These are phyloP conservation scores for Leccinum fallax DNA, from an alignment of 1,284 basidiomycete genomes.

Conservation along the genomic window DNA sequence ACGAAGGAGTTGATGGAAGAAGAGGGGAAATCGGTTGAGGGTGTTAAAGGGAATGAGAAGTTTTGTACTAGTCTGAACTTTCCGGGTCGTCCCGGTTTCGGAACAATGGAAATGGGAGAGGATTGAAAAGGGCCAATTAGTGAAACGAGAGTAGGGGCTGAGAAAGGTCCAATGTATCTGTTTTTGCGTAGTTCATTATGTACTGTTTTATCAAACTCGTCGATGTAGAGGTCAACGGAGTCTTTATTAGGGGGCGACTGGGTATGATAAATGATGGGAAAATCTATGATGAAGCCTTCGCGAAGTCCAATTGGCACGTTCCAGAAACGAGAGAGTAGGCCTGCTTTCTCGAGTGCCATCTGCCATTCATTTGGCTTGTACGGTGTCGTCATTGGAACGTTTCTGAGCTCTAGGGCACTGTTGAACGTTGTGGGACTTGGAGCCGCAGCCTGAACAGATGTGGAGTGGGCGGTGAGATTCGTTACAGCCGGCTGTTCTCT, in stretches of 20 bases:
- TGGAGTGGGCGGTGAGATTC: neutral
- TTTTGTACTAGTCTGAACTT: neutral
- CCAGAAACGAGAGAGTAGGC: too few species aligned
- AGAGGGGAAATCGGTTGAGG: neutral
- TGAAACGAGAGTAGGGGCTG: too few species aligned
- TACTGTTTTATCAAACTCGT: neutral
- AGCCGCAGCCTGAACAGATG: neutral
- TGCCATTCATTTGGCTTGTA: neutral
- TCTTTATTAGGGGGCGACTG: neutral
- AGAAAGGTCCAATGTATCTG: neutral
- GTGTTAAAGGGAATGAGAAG: neutral
- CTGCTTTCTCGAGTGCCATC: neutral
- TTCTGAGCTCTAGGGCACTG: neutral
- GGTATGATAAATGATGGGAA: neutral
- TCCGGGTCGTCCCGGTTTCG: neutral
- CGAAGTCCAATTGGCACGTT: neutral
- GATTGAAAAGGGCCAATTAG: too few species aligned
- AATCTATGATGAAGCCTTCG: neutral
- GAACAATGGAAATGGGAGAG: too few species aligned
- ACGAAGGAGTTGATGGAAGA: neutral
- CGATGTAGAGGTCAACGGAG: neutral
- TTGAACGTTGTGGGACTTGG: neutral
- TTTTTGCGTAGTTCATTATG: neutral
- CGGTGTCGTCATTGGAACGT: neutral
- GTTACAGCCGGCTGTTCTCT: neutral